These are phyloP conservation scores for Rheum nobile DNA, from an alignment of 148 eudicot species.

Conservation along the genomic window DNA sequence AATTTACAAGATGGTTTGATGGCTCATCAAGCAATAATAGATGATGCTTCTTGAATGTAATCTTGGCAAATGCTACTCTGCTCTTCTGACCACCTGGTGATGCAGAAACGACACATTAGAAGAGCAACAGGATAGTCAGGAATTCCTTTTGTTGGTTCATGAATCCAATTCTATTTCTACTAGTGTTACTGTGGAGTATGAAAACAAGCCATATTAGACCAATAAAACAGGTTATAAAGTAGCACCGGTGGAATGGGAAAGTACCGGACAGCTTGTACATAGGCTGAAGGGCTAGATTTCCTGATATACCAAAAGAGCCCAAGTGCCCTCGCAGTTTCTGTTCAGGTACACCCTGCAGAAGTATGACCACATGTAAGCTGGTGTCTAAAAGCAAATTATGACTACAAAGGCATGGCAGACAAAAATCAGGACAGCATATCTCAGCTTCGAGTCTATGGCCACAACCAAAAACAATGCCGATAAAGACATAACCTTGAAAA, in stretches of 20 bases:
- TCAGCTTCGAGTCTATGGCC: not conserved
- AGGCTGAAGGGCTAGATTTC: slow-evolving; percentile 99
- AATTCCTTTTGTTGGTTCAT: not conserved
- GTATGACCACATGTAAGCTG: not conserved
- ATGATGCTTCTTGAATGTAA: slow-evolving; percentile 92
- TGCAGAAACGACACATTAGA: slow-evolving; percentile 6
- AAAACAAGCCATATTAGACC: not conserved
- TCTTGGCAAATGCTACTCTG: slow-evolving; percentile 99
- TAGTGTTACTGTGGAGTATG: not conserved
- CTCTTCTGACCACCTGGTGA: slow-evolving; percentile 99
- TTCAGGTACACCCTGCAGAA: slow-evolving; percentile 88
- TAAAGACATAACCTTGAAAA: not conserved
- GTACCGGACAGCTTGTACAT: slow-evolving; percentile 98
- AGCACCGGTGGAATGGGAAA: not conserved
- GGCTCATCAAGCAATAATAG: slow-evolving; percentile 91
- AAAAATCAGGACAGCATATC: not conserved
- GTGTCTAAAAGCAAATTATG: not conserved
- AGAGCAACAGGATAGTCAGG: not conserved
- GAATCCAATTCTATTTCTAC: not conserved
- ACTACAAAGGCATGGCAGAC: not conserved
- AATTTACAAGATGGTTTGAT: slow-evolving; percentile 95
- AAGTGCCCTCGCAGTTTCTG: slow-evolving; percentile 88
- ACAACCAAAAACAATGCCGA: not conserved
- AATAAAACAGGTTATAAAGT: not conserved
- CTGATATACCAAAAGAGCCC: slow-evolving; percentile 95